A percentile compares a stretch with the other conserved stretches of the same genome.
Evolutionary conservation across 495 filamentous ascomycete species (phyloP).

Genomic region (Filosporella fistucella): DNA sequence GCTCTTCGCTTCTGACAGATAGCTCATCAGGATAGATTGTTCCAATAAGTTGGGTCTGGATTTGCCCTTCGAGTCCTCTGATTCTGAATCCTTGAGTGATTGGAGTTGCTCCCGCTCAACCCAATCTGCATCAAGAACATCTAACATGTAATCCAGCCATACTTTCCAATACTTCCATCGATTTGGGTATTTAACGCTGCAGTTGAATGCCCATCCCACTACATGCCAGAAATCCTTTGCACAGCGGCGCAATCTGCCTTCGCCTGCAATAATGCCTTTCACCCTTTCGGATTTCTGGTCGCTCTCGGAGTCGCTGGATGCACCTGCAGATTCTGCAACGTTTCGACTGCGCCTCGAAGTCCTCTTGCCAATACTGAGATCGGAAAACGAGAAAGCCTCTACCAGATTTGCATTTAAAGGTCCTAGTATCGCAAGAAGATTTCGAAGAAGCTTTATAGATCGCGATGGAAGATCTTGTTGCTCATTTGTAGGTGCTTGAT

Average conservation of each 20-base stretch:
- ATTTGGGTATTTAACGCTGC: conserved; percentile 62
- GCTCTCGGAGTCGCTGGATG: conserved; percentile 16
- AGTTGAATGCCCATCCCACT: conserved; percentile 92
- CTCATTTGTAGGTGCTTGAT: conserved; percentile 48
- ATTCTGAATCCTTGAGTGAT: not conserved
- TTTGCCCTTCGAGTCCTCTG: conserved; percentile 16
- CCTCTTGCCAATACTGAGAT: conserved; percentile 30
- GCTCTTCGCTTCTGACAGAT: conserved; percentile 18
- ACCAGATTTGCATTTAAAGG: conserved; percentile 42
- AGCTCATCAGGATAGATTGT: conserved; percentile 21
- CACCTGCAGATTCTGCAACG: conserved; percentile 16
- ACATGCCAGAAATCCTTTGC: conserved; percentile 86
- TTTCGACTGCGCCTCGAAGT: conserved; percentile 23
- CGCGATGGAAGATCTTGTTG: conserved; percentile 46
- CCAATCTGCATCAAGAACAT: conserved; percentile 74
- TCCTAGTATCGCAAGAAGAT: conserved; percentile 45
- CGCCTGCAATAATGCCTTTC: conserved; percentile 49
- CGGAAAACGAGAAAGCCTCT: conserved; percentile 56
- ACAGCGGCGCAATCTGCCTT: conserved; percentile 64
- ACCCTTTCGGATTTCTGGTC: conserved; percentile 36
- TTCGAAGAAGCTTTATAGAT: conserved; percentile 55
- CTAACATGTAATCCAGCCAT: conserved; percentile 78
- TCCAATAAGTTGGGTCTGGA: conserved; percentile 13
- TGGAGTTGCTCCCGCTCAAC: conserved; percentile 40
- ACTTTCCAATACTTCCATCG: conserved; percentile 81